Conservation (phyloP, 2,329 filamentous ascomycete species). For the Chaetomium sp. region DNA sequence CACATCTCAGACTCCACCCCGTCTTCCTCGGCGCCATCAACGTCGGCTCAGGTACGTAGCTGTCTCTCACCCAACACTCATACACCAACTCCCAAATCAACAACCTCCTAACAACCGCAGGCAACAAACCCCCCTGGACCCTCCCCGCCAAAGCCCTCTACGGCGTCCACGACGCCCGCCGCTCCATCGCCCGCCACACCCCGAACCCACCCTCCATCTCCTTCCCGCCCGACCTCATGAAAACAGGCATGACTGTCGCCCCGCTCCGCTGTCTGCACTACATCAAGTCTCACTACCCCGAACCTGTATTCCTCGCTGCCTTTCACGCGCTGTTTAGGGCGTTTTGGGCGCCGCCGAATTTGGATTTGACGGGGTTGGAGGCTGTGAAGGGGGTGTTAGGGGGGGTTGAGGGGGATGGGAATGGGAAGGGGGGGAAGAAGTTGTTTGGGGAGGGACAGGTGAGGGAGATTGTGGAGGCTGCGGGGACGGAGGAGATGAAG, state of each 20-base stretch:
- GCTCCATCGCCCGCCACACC: slow-evolving; percentile 34
- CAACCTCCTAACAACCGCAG: too few species aligned
- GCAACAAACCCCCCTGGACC: slow-evolving; percentile 71
- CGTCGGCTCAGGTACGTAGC: slow-evolving; percentile 48
- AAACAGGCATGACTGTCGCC: slow-evolving; percentile 38
- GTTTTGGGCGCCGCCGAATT: slow-evolving; percentile 56
- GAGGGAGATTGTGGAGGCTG: slow-evolving; percentile 47
- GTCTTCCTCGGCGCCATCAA: slow-evolving; percentile 66
- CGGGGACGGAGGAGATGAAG: slow-evolving; percentile 39
- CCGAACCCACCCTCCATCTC: slow-evolving; percentile 29
- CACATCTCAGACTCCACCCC: slow-evolving; percentile 55
- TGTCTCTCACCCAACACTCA: too few species aligned
- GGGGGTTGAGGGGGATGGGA: slow-evolving; percentile 3
- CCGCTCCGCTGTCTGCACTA: slow-evolving; percentile 61
- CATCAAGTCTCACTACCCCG: slow-evolving; percentile 53
- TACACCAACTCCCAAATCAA: too few species aligned
- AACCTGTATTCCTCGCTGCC: slow-evolving; percentile 43
- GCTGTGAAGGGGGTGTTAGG: slow-evolving; percentile 20
- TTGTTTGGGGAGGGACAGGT: slow-evolving; percentile 49
- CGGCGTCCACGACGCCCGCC: slow-evolving; percentile 35
- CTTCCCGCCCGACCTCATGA: slow-evolving; percentile 39
- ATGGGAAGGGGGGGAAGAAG: background rate
- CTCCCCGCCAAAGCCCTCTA: slow-evolving; percentile 62
- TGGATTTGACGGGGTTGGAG: slow-evolving; percentile 44
- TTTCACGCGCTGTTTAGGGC: slow-evolving; percentile 50